Evolutionary conservation across 2,329 filamentous ascomycete species (phyloP).

Genomic region (Fusarium humuli): DNA sequence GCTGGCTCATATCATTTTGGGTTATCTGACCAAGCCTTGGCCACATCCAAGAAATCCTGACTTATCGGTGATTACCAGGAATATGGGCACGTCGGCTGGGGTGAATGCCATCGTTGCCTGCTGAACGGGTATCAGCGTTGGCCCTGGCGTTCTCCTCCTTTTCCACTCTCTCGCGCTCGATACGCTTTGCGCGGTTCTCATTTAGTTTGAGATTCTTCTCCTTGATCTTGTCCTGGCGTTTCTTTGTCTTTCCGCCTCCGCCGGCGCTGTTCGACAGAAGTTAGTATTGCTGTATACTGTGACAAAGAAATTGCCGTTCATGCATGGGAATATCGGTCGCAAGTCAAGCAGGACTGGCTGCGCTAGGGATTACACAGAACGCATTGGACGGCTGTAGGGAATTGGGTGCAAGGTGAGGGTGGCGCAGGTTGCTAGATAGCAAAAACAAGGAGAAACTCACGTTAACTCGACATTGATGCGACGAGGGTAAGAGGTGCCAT

Average conservation of each 20-base stretch:
- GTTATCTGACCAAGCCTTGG: neutral
- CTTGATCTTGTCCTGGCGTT: constrained; percentile 80
- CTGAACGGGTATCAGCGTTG: constrained; percentile 39
- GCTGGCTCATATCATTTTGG: neutral
- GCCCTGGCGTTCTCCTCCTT: constrained; percentile 46
- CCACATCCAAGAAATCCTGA: neutral
- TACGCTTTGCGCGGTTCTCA: constrained; percentile 67
- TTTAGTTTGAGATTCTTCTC: constrained; percentile 88
- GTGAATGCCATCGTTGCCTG: constrained; percentile 58
- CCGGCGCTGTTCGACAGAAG: constrained; percentile 71
- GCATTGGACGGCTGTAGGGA: neutral
- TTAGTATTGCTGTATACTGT: constrained; percentile 14
- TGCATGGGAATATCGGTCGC: constrained; percentile 13
- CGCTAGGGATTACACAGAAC: constrained; percentile 15
- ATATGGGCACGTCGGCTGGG: constrained; percentile 61
- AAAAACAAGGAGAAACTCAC: constrained; percentile 59
- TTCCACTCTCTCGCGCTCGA: constrained; percentile 59
- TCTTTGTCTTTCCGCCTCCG: constrained; percentile 82
- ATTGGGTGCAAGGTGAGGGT: neutral
- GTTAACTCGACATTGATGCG: constrained; percentile 95
- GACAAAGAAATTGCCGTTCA: constrained; percentile 1
- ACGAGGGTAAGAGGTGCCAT: constrained; percentile 66
- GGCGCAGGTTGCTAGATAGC: neutral
- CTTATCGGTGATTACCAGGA: constrained; percentile 36
- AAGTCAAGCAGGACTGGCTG: constrained; percentile 14